Evolutionary conservation across 2,329 filamentous ascomycete genomes (phyloP).

Genomic region (Pseudocercospora fijiensis): DNA sequence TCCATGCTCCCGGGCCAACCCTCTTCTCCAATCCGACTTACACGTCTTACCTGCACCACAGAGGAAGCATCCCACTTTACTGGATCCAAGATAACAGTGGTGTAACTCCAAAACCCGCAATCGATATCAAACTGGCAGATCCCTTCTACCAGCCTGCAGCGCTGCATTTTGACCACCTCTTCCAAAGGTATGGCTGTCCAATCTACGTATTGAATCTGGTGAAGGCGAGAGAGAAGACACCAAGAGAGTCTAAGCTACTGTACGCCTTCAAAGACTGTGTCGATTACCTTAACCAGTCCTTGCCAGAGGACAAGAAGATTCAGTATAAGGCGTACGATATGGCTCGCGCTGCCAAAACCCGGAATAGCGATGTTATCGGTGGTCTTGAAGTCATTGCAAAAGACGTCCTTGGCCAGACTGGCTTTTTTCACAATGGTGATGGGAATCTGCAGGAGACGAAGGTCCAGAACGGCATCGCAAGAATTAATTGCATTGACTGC

Average conservation of each 20-base stretch:
- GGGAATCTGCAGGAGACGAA: slow-evolving; percentile 62
- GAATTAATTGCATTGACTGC: slow-evolving; percentile 98
- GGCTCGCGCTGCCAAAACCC: slow-evolving; percentile 87
- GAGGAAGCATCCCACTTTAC: slow-evolving; percentile 92
- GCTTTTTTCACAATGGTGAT: slow-evolving; percentile 93
- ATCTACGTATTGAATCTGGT: slow-evolving; percentile 91
- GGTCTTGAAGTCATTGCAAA: slow-evolving; percentile 88
- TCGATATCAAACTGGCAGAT: slow-evolving; percentile 91
- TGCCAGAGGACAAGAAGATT: slow-evolving; percentile 80
- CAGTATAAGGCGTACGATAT: slow-evolving; percentile 97
- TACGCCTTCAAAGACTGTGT: slow-evolving; percentile 85
- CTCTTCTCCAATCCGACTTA: slow-evolving; percentile 87
- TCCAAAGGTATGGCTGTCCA: slow-evolving; percentile 87
- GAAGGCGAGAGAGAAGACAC: slow-evolving; percentile 78
- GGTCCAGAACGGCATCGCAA: slow-evolving; percentile 86
- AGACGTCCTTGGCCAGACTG: slow-evolving; percentile 78
- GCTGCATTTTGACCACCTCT: slow-evolving; percentile 91
- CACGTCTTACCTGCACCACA: slow-evolving; percentile 94
- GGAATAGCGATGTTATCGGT: slow-evolving; percentile 90
- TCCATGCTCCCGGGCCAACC: slow-evolving; percentile 83
- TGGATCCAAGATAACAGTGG: slow-evolving; percentile 97
- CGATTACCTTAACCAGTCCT: slow-evolving; percentile 88
- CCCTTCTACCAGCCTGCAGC: slow-evolving; percentile 93
- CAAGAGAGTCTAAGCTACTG: slow-evolving; percentile 86
- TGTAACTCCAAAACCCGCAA: slow-evolving; percentile 93